phyloP scores from a whole-genome alignment of 495 filamentous ascomycete genomes.

The Xylaria castorea region DNA sequence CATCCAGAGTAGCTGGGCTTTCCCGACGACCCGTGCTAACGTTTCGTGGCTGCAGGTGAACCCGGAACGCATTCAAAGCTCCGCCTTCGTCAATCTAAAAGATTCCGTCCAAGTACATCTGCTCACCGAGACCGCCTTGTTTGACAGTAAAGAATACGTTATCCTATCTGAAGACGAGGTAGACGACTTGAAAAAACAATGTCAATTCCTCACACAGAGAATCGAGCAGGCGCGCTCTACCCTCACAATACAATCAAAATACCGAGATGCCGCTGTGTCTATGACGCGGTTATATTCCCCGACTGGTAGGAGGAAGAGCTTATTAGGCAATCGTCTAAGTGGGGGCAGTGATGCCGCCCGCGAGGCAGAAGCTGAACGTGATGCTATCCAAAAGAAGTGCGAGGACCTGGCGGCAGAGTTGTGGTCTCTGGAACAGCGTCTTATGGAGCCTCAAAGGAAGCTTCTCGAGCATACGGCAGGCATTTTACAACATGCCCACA shows the following conservation, averaged over 20 bases:
- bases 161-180: constrained; percentile 90
- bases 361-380: constrained; percentile 77
- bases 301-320: constrained; percentile 55
- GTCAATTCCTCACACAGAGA: constrained; percentile 69
- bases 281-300: constrained; percentile 76
- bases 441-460: constrained; percentile 71
- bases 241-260: constrained; percentile 89
- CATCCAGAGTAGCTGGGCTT: constrained; percentile 4
- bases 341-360: constrained; percentile 48
- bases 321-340: constrained; percentile 59
- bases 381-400: constrained; percentile 76
- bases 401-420: constrained; percentile 84
- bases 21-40: constrained; percentile 27
- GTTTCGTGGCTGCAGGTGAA: constrained; percentile 42
- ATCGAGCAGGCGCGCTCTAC: constrained; percentile 81
- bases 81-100: constrained; percentile 55
- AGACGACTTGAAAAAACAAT: constrained; percentile 87
- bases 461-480: constrained; percentile 91
- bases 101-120: constrained; percentile 76
- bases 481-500: constrained; percentile 87
- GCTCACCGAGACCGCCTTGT: constrained; percentile 89
- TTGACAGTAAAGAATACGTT: constrained; percentile 82
- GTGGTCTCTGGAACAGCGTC: constrained; percentile 74
- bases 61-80: constrained; percentile 47
- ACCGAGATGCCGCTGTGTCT: constrained; percentile 88